Conservation (phyloP, 1,139 yeast species). For the Geotrichum carabidarum region DNA sequence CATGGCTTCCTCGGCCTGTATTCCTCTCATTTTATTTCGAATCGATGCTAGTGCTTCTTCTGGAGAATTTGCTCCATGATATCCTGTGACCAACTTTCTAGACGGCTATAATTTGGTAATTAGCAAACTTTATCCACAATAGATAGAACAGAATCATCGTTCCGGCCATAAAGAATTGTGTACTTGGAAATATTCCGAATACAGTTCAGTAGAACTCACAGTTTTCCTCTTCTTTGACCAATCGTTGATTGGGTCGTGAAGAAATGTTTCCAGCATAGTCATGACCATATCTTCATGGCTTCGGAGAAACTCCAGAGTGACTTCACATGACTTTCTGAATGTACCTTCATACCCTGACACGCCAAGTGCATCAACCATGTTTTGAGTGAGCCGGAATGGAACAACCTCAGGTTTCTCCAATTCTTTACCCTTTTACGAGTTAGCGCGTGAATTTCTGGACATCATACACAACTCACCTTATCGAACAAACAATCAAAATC, state of each 20-base stretch:
- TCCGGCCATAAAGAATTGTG: background rate
- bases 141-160: background rate
- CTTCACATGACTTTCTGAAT: constrained; percentile 80
- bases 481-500: constrained; percentile 96
- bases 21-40: constrained; percentile 77
- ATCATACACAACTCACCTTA: constrained; percentile 33
- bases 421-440: constrained; percentile 38
- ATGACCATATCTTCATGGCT: constrained; percentile 80
- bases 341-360: constrained; percentile 87
- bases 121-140: background rate
- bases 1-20: constrained; percentile 73
- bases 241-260: constrained; percentile 79
- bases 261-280: constrained; percentile 86
- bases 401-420: constrained; percentile 83
- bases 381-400: constrained; percentile 86
- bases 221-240: constrained; percentile 26
- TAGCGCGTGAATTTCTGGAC: background rate
- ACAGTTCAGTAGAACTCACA: constrained; percentile 5
- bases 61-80: constrained; percentile 41
- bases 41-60: constrained; percentile 69
- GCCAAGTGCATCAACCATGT: constrained; percentile 89
- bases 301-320: constrained; percentile 67
- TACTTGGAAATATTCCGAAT: background rate
- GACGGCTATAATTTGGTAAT: constrained; percentile 9
- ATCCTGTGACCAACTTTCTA: constrained; percentile 26